phyloP scores from a whole-genome alignment of 2,329 filamentous ascomycete genomes.

The Scedosporium aurantiacum region DNA sequence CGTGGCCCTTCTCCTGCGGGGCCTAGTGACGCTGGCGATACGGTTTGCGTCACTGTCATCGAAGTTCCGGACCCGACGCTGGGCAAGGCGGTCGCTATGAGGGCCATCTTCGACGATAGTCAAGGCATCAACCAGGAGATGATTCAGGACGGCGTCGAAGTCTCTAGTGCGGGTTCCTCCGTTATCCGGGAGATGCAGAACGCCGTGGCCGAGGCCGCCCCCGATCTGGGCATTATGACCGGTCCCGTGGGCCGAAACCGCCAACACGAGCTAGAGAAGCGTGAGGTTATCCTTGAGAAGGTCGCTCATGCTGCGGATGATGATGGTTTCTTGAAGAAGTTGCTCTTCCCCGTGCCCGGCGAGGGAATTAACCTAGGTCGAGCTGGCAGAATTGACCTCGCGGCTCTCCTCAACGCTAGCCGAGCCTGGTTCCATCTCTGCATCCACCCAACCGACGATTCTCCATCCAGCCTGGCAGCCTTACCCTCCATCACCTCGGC shows the following conservation, averaged over 20 bases:
- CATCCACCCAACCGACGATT: slow-evolving; percentile 82
- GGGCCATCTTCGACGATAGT: slow-evolving; percentile 86
- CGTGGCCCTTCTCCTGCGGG: slow-evolving; percentile 51
- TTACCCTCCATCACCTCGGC: slow-evolving; percentile 63
- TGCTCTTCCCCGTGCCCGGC: slow-evolving; percentile 68
- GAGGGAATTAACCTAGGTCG: slow-evolving; percentile 74
- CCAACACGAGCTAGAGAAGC: slow-evolving; percentile 68
- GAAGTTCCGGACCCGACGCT: slow-evolving; percentile 73
- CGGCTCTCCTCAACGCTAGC: slow-evolving; percentile 65
- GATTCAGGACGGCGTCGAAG: slow-evolving; percentile 86
- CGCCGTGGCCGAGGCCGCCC: slow-evolving; percentile 64
- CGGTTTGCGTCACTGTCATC: slow-evolving; percentile 78
- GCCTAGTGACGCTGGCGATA: slow-evolving; percentile 44
- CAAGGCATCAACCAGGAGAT: slow-evolving; percentile 92
- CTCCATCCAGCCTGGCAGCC: slow-evolving; percentile 62
- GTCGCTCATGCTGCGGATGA: slow-evolving; percentile 71
- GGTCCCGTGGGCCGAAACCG: slow-evolving; percentile 59
- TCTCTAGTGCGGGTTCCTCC: slow-evolving; percentile 63
- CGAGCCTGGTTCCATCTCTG: slow-evolving; percentile 92
- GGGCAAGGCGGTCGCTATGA: slow-evolving; percentile 79
- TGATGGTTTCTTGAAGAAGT: slow-evolving; percentile 68
- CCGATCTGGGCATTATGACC: slow-evolving; percentile 65
- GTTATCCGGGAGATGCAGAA: slow-evolving; percentile 80
- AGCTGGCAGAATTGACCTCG: slow-evolving; percentile 67
- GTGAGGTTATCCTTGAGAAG: slow-evolving; percentile 77